phyloP scores from a whole-genome alignment of 306 rosid genomes.

The Fragaria ananassa region DNA sequence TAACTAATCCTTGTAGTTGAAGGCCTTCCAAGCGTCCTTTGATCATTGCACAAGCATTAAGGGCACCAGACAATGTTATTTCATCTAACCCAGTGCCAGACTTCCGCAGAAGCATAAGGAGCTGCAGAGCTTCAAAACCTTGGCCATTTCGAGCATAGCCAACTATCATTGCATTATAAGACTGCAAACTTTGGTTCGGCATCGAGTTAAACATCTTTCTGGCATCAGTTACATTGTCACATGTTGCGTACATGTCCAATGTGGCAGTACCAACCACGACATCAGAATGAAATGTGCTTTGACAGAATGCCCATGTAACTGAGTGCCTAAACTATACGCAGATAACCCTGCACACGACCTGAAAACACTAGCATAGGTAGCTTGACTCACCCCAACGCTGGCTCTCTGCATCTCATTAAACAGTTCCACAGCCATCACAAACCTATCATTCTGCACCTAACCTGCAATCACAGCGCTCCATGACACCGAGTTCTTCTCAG shows the following conservation, averaged over 20 bases:
- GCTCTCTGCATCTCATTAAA: slow-evolving; percentile 63
- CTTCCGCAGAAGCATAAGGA: slow-evolving; percentile 51
- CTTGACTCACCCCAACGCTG: slow-evolving; percentile 72
- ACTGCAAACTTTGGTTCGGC: slow-evolving; percentile 54
- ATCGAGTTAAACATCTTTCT: slow-evolving; percentile 51
- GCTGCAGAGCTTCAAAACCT: slow-evolving; percentile 56
- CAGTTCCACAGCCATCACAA: slow-evolving; percentile 47
- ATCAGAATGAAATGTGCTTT: slow-evolving; percentile 63
- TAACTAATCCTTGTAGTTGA: slow-evolving; percentile 70
- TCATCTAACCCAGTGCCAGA: slow-evolving; percentile 56
- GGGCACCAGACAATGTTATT: slow-evolving; percentile 65
- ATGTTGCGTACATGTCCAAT: slow-evolving; percentile 85
- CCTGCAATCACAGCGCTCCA: slow-evolving; percentile 89
- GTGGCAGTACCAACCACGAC: slow-evolving; percentile 77
- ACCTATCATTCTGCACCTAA: slow-evolving; percentile 60
- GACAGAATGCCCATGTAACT: slow-evolving; percentile 70
- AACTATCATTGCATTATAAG: slow-evolving; percentile 70
- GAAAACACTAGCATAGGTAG: slow-evolving; percentile 77
- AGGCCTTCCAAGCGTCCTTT: slow-evolving; percentile 52
- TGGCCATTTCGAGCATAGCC: slow-evolving; percentile 57
- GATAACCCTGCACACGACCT: slow-evolving; percentile 81
- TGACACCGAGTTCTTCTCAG: slow-evolving; percentile 63
- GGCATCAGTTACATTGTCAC: slow-evolving; percentile 59
- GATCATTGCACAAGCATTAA: slow-evolving; percentile 63
- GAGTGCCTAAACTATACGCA: slow-evolving; percentile 55